These are phyloP conservation scores for Babesia gibsoni DNA, from an alignment of 169 alveolate species.

Conservation along the genomic window DNA sequence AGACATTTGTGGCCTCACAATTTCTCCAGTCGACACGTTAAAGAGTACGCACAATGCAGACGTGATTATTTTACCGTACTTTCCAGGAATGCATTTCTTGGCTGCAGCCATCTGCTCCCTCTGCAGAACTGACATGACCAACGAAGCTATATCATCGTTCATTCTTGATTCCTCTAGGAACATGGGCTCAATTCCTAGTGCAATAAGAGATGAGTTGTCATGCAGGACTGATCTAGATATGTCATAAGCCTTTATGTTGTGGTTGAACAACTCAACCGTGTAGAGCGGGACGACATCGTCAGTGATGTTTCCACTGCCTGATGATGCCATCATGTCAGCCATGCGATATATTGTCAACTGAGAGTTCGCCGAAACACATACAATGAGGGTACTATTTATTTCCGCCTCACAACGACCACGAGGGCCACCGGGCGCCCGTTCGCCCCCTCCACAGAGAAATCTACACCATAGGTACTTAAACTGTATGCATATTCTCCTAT, in stretches of 20 bases:
- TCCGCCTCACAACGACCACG: constrained; percentile 22
- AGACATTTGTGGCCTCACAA: no score
- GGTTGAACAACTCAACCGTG: constrained; percentile 52
- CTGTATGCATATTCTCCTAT: constrained; percentile 10
- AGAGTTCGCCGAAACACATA: constrained; percentile 23
- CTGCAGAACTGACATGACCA: neutral
- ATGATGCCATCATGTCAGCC: constrained; percentile 40
- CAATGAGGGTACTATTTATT: constrained; percentile 23
- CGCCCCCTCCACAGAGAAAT: neutral
- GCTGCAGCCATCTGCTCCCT: neutral
- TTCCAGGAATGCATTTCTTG: neutral
- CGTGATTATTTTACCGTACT: constrained; percentile 15
- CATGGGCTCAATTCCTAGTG: constrained; percentile 53
- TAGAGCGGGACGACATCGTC: constrained; percentile 37
- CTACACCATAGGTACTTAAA: constrained; percentile 42
- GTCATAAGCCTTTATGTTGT: constrained; percentile 47
- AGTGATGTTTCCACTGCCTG: constrained; percentile 37
- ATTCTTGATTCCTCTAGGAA: constrained; percentile 12
- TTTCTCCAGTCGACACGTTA: constrained; percentile 9
- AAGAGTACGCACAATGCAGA: constrained; percentile 18
- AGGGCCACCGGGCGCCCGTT: neutral
- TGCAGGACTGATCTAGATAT: constrained; percentile 10
- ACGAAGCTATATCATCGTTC: constrained; percentile 9
- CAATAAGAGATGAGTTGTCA: constrained; percentile 25
- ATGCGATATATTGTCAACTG: constrained; percentile 31